These are phyloP conservation scores for Gigaspora rosea DNA, from an alignment of 192 early-diverging fungal species.

Conservation along the genomic window DNA sequence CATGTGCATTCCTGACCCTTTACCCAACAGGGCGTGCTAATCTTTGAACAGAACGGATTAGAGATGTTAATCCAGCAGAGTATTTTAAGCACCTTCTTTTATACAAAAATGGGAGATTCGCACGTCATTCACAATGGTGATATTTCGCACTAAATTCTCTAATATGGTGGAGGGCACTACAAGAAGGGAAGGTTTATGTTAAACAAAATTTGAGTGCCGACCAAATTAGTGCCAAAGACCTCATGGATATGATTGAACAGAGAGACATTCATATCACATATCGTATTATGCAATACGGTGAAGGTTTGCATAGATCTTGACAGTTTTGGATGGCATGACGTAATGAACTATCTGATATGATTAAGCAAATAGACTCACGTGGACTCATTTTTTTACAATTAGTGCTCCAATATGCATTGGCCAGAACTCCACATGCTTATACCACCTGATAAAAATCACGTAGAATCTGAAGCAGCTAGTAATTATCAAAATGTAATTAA, in stretches of 20 bases:
- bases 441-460: not conserved
- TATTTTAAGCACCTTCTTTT: slow-evolving; percentile 9
- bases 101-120: slow-evolving; percentile 11
- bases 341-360: slow-evolving; percentile 1
- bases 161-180: not conserved
- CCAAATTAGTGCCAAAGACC: not conserved
- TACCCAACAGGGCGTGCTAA: not conserved
- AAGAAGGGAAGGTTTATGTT: not conserved
- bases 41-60: not conserved
- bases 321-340: not conserved
- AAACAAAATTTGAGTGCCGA: not conserved
- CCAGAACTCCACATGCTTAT: not conserved
- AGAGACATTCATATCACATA: not conserved
- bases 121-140: not conserved
- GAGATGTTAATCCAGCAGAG: not conserved
- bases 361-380: not conserved
- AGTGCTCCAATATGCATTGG: not conserved
- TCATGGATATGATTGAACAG: not conserved
- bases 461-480: not conserved
- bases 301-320: not conserved
- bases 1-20: not conserved
- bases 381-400: not conserved
- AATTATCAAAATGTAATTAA: not conserved
- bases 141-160: slow-evolving; percentile 13
- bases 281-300: not conserved